A percentile compares a stretch with the other conserved stretches of the same genome.
These are phyloP conservation scores for Tillandsia fasciculata DNA, from an alignment of 176 grass and related monocot genomes.

Conservation along the genomic window DNA sequence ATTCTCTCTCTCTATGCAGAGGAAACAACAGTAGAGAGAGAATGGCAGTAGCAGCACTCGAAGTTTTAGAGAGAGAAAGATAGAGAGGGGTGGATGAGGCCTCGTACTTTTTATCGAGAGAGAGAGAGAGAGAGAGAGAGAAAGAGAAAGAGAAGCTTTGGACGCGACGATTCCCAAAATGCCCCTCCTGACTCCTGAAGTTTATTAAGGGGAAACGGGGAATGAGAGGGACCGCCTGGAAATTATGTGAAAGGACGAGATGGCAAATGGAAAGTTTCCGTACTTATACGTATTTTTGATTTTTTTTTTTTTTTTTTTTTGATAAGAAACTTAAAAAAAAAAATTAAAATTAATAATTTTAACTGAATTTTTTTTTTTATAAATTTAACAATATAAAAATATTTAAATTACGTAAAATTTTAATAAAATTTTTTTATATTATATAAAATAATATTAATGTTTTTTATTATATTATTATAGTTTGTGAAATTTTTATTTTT, in stretches of 20 bases:
- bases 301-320: no score
- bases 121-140: not conserved
- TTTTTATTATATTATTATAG: no score
- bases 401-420: no score
- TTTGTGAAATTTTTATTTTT: no score
- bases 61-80: conserved; percentile 3
- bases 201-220: not conserved
- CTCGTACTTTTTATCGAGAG: not conserved
- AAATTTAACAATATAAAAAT: no score
- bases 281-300: no score
- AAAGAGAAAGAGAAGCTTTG: not conserved
- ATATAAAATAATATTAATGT: no score
- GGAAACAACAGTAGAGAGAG: not conserved
- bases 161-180: not conserved
- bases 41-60: not conserved
- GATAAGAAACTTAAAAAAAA: no score
- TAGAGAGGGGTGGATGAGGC: not conserved
- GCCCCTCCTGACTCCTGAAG: not conserved
- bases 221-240: not conserved
- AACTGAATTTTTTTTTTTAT: no score
- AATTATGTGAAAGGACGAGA: not conserved
- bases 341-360: no score
- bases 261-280: no score
- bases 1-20: conserved; percentile 20
- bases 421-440: no score